Conservation (phyloP, 805 yeast genomes). For the Blastobotrys terrestris region DNA sequence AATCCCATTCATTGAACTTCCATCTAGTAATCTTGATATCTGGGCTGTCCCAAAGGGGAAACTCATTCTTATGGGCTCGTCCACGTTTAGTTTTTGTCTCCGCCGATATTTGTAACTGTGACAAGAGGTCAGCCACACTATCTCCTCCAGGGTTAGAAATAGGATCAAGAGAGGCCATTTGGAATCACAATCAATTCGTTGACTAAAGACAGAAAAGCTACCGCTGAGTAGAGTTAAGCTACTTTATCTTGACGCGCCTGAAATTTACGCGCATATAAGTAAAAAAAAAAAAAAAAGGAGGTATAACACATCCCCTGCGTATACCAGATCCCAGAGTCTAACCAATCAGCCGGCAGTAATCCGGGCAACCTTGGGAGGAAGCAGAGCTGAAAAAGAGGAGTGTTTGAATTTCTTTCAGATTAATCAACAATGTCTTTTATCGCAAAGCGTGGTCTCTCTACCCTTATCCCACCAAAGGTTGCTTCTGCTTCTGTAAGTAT, state of each 20-base stretch:
- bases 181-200: no score
- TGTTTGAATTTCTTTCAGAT: background rate
- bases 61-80: conserved; percentile 13
- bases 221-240: no score
- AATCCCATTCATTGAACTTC: conserved; percentile 92
- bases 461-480: conserved; percentile 97
- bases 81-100: conserved; percentile 16
- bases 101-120: background rate
- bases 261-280: background rate
- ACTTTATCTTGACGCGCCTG: no score
- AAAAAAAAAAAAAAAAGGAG: background rate
- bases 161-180: background rate
- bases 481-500: conserved; percentile 84
- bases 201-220: no score
- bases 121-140: background rate
- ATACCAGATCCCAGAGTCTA: background rate
- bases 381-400: background rate
- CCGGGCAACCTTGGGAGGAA: background rate
- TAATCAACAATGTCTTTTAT: conserved; percentile 61
- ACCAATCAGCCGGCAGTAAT: background rate
- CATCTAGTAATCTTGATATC: conserved; percentile 39
- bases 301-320: background rate
- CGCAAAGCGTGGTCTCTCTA: conserved; percentile 87
- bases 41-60: conserved; percentile 25
- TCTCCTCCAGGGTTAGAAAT: conserved; percentile 5